Evolutionary conservation across 2,329 filamentous ascomycete genomes (phyloP), one percentile per base, ranked within the genome.

Genomic region (Colletotrichum aenigma): DNA sequence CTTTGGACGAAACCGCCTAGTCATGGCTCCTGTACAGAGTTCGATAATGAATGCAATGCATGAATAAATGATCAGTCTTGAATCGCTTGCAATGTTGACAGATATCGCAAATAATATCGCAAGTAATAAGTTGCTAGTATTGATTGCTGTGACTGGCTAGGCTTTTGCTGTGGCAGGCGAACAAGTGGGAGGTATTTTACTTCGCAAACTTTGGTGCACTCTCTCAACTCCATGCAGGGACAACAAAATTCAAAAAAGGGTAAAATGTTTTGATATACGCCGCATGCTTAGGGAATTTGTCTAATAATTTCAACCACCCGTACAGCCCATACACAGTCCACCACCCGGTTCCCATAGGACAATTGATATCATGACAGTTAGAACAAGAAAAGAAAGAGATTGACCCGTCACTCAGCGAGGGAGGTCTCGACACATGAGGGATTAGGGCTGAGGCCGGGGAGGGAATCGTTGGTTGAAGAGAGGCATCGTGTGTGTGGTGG

Each of bases 361-460:
- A 28, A 21, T 74, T 76, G 74, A 76, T 76, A 76, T 76, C 70
- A 74, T 76, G 48, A 43, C 70, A 30, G 30, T 64, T 64, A 69
- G 13, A 65, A 30, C 18, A 71, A 65, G 16, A 43, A 30, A 15
- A 61, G 36, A 62, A 36, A 32, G 36, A 71, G 30, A 36, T 32
- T 36, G 58, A 43, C 32, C 62, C 69, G 56, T 67, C 64, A 64
- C 73, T 60, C 62, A 58, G 32, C 28, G 70, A 68, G 56, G 43
- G 30, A 21, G 18, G 12, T 67, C 55, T 72, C 62, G 73, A 48
- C 55, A 48, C 38, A 32, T 56, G 70, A 65, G 56, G 58, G 34
- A 76, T 76, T 76, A 69, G 65, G 64, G 58, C 56, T 60, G 48
- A 65, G 65, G 65, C 65, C 58, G 65, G 74, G 38, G 43, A 21